Evolutionary conservation across 2,329 filamentous ascomycete genomes (phyloP), one percentile per base, ranked within the genome.

Genomic region (Fragosphaeria purpurea): DNA sequence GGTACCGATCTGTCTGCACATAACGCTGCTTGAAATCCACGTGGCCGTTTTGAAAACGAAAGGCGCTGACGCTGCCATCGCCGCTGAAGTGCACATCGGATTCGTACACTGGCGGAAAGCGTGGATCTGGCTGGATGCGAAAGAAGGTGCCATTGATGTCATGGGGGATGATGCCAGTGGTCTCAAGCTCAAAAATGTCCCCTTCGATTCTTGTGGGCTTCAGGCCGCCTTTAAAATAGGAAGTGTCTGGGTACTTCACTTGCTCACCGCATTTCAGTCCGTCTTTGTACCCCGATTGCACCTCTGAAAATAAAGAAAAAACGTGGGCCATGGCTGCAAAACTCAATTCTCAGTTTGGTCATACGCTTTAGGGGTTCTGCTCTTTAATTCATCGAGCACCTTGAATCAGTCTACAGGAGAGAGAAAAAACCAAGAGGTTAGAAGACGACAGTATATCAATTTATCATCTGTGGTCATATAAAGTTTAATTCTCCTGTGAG

Each of bases 71-170:
- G 43, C 60, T 60, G 7, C 69, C 69, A 51, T 68, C 64, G 44
- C 60, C 62, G 54, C 64, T 62, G 49, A 64, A 63, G 53, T 66
- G 62, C 46, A 66, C 63, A 53, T 81, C 76, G 56, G 74, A 72
- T 58, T 76, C 75, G 55, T 71, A 78, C 1, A 73, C 58, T 2
- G 72, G 77, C n/a, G 74, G 76, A 58, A 73, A 79, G 33, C 70
- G 68, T 57, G 72, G 71, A 57, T 77, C 74, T 12, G 73, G 72
- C 63, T 76, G 75, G 13, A 77, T 65, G 4, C 74, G 69, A 56
- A 67, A 75, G 54, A 74, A 75, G 0, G 67, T 72, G 0, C 72
- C 72, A 48, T 70, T 60, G 41, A 75, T 72, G 7, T 71, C 69
- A 5, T 56, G 50, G 0, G 72, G 72, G 35, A 75, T 67, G 6